Evolutionary conservation across 73 alveolate genomes (phyloP), one percentile per base, ranked within the genome.

Genomic region (Vitrella brassicaformis): DNA sequence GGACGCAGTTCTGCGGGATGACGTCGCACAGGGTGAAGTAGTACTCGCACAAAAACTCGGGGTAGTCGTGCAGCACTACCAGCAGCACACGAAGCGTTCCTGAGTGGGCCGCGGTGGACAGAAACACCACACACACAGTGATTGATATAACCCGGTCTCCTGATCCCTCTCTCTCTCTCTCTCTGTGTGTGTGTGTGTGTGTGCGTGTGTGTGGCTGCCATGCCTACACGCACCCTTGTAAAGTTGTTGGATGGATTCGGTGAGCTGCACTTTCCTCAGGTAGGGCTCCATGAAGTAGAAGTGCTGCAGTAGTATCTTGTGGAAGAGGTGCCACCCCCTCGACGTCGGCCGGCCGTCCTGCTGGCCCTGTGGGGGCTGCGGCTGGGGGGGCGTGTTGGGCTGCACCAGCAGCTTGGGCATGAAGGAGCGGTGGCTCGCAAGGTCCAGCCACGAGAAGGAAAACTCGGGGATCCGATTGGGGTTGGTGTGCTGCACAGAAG

Each of bases 11-110:
- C 75, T 70, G 67, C 0, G 82, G 82, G 22, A 75, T 66, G 32
- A 45, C 82, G 26, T 75, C 82, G 26, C 94, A 89, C 79, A 92
- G 86, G 80, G 90, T 86, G 81, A 85, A 86, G 91, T 94, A 93
- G 87, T 90, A 94, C 73, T 91, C 96, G 32, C 96, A 86, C 27
- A 93, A 83, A 87, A 94, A 93, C 78, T 92, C 98, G 10, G 98
- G 99, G 87, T 71, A 92, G 75, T 93, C 94, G 72, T 86, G 87
- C 73, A 85, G 80, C 81, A 94, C 85, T 66, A 90, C 88, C 75
- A 78, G 86, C 46, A 89, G 25, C 69, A 56, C 10, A n/a, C 69
- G 69, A 10, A 56, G 30, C 28, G 69, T 56, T 8, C 28, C 28
- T n/a, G 26, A 22, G 69, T 8, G 28, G 30, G 28, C 29, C 28